These are phyloP conservation scores for Glonium stellatum DNA, from an alignment of 495 filamentous ascomycete genomes.

Conservation along the genomic window DNA sequence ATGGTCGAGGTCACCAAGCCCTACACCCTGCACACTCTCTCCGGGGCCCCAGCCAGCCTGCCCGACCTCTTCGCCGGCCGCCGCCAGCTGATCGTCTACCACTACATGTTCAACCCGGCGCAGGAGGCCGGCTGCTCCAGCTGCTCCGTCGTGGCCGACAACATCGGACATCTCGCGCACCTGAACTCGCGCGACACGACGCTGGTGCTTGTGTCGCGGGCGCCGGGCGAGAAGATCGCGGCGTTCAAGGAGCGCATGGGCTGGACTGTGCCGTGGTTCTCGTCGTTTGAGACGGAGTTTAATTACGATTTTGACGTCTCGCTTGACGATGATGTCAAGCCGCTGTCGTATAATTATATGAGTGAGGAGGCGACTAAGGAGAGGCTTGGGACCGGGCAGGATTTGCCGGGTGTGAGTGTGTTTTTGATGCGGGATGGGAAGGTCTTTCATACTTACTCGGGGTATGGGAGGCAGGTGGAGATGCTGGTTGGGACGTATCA, in stretches of 20 bases:
- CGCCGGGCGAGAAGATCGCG: slow-evolving; percentile 19
- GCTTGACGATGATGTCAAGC: slow-evolving; percentile 24
- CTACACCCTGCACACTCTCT: slow-evolving; percentile 37
- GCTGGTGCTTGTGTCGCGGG: background rate
- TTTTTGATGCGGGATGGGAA: slow-evolving; percentile 35
- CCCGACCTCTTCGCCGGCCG: slow-evolving; percentile 38
- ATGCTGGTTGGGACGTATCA: slow-evolving; percentile 25
- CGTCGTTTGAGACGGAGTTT: slow-evolving; percentile 31
- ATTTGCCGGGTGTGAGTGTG: slow-evolving; percentile 37
- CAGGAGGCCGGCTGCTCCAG: slow-evolving; percentile 35
- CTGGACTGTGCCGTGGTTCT: slow-evolving; percentile 42
- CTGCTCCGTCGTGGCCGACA: slow-evolving; percentile 39
- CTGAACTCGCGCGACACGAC: slow-evolving; percentile 29
- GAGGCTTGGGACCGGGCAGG: slow-evolving; percentile 30
- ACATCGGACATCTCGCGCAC: slow-evolving; percentile 37
- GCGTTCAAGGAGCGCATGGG: slow-evolving; percentile 36
- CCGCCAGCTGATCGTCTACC: slow-evolving; percentile 43
- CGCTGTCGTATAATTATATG: slow-evolving; percentile 33
- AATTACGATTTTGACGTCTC: slow-evolving; percentile 38
- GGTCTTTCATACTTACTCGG: slow-evolving; percentile 42
- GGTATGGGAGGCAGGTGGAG: slow-evolving; percentile 38
- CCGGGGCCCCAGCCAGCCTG: slow-evolving; percentile 32
- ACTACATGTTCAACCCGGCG: slow-evolving; percentile 42
- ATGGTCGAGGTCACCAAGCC: slow-evolving; percentile 38
- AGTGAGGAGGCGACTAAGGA: slow-evolving; percentile 27